Percentiles rank a stretch among this genome's conserved stretches.
Conservation (phyloP, 2,329 filamentous ascomycete species). For the Venturia pyrina region DNA sequence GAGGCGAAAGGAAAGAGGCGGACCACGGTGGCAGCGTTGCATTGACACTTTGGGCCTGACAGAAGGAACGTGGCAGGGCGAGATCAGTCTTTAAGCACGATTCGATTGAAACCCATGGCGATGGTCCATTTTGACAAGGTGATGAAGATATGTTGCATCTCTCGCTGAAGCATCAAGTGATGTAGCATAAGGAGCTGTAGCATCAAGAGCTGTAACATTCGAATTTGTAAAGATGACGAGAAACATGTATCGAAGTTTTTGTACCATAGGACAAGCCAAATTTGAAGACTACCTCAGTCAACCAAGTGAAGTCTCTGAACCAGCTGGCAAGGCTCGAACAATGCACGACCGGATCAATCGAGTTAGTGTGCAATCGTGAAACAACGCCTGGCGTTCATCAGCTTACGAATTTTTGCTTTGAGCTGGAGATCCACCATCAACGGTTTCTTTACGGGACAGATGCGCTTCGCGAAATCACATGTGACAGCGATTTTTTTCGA, state of each 20-base stretch:
- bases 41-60: constrained; percentile 75
- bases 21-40: constrained; percentile 80
- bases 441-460: not conserved
- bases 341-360: no score
- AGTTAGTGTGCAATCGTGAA: not conserved
- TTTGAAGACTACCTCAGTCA: no score
- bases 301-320: no score
- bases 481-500: not conserved
- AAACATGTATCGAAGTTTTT: no score
- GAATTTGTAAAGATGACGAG: not conserved
- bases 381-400: no score
- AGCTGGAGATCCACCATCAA: not conserved
- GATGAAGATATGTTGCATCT: not conserved
- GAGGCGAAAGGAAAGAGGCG: constrained; percentile 79
- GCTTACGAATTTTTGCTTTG: not conserved
- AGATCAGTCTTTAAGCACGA: constrained; percentile 59
- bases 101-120: not conserved
- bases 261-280: no score
- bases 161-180: not conserved
- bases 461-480: not conserved
- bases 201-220: not conserved
- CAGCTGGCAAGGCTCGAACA: no score
- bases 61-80: constrained; percentile 79
- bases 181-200: not conserved
- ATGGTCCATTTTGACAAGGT: not conserved